phyloP scores from a whole-genome alignment of 306 rosid species.

The Quillaja saponaria region DNA sequence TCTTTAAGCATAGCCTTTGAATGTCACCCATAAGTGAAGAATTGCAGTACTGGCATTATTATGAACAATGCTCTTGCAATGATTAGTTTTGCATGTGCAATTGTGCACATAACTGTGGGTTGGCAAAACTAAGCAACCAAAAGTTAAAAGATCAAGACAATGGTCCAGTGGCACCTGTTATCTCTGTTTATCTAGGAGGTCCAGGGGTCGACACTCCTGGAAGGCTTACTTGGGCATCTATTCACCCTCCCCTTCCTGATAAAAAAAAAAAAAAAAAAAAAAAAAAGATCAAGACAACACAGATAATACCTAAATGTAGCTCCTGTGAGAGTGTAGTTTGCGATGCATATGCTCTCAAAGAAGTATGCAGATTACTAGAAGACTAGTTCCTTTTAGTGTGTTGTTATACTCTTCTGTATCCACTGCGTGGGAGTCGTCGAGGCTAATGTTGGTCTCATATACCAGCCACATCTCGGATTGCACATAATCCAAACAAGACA shows the following conservation, averaged over 20 bases:
- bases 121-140: slow-evolving; percentile 9
- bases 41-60: slow-evolving; percentile 2
- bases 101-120: background rate
- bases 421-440: background rate
- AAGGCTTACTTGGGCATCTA: too few species aligned
- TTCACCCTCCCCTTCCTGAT: too few species aligned
- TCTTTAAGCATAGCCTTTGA: slow-evolving; percentile 12
- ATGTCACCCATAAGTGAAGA: background rate
- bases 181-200: too few species aligned
- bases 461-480: slow-evolving; percentile 3
- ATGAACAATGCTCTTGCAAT: background rate
- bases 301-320: background rate
- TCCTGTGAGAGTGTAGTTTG: slow-evolving; percentile 7
- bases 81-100: slow-evolving; percentile 12
- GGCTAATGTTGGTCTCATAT: background rate
- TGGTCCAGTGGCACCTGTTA: too few species aligned
- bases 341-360: background rate
- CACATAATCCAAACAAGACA: background rate
- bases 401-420: background rate
- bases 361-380: background rate
- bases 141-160: slow-evolving; percentile 6
- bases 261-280: too few species aligned
- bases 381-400: background rate
- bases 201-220: too few species aligned
- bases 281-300: slow-evolving; percentile 1